Conservation (phyloP, 345 rosid genomes). For the Luvunga scandens region DNA sequence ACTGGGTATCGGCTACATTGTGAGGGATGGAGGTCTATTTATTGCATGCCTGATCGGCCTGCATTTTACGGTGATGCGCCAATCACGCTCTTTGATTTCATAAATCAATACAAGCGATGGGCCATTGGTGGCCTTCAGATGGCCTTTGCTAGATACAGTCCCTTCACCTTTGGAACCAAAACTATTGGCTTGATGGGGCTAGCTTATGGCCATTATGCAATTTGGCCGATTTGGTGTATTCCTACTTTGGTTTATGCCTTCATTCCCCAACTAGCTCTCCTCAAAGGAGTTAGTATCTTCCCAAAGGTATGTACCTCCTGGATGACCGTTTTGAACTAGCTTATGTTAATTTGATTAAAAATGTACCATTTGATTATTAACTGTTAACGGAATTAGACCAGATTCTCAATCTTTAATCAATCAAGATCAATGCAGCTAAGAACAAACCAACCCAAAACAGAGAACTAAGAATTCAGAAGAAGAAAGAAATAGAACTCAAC, state of each 20-base stretch:
- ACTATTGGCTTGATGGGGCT: constrained; percentile 41
- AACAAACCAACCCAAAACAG: no score
- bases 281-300: constrained; percentile 45
- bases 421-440: no score
- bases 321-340: not conserved
- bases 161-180: constrained; percentile 45
- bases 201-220: constrained; percentile 36
- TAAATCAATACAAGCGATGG: constrained; percentile 71
- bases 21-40: constrained; percentile 66
- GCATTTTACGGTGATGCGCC: constrained; percentile 71
- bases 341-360: no score
- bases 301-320: constrained; percentile 49
- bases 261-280: constrained; percentile 64
- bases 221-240: constrained; percentile 51
- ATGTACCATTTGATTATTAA: no score
- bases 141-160: constrained; percentile 33
- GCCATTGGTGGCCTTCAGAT: constrained; percentile 56
- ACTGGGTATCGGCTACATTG: constrained; percentile 57
- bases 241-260: constrained; percentile 48
- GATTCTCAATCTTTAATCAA: no score
- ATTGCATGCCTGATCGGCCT: constrained; percentile 51
- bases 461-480: no score
- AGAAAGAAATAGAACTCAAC: no score
- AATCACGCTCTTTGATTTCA: constrained; percentile 34
- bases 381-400: no score